These are phyloP conservation scores for Vigna hirtella DNA, from an alignment of 306 rosid genomes.

Conservation along the genomic window DNA sequence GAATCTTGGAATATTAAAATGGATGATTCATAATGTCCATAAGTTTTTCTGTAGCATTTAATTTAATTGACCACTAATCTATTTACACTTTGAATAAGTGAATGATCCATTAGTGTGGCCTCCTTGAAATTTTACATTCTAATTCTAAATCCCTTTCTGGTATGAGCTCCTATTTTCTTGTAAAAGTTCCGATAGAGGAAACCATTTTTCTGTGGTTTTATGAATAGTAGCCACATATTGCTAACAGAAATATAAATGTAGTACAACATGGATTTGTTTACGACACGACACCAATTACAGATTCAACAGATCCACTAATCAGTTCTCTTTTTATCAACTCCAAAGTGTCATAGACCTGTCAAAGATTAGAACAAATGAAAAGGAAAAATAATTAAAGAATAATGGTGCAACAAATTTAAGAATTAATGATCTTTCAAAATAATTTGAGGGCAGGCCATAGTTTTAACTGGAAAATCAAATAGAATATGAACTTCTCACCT, in stretches of 20 bases:
- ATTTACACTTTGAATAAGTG: neutral
- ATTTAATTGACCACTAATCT: neutral
- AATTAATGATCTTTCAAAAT: neutral
- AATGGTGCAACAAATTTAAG: constrained; percentile 1
- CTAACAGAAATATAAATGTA: neutral
- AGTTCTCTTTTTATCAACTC: constrained; percentile 59
- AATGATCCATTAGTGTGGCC: neutral
- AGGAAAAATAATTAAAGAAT: neutral
- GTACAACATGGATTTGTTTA: constrained; percentile 3
- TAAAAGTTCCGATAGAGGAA: neutral
- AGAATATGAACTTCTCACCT: constrained; percentile 51
- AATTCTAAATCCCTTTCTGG: neutral
- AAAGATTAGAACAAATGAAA: constrained; percentile 10
- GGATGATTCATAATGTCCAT: neutral
- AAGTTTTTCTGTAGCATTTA: neutral
- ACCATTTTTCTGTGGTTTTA: neutral
- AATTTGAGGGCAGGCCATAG: neutral
- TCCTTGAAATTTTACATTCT: neutral
- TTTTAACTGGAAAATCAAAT: neutral
- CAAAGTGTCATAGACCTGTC: constrained; percentile 66
- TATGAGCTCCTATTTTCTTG: neutral
- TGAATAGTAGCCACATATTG: neutral
- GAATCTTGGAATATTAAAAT: neutral
- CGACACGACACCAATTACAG: neutral
- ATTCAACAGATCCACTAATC: constrained; percentile 38